phyloP scores from a whole-genome alignment of 106 monocot genomes.

The Dioscorea alata region DNA sequence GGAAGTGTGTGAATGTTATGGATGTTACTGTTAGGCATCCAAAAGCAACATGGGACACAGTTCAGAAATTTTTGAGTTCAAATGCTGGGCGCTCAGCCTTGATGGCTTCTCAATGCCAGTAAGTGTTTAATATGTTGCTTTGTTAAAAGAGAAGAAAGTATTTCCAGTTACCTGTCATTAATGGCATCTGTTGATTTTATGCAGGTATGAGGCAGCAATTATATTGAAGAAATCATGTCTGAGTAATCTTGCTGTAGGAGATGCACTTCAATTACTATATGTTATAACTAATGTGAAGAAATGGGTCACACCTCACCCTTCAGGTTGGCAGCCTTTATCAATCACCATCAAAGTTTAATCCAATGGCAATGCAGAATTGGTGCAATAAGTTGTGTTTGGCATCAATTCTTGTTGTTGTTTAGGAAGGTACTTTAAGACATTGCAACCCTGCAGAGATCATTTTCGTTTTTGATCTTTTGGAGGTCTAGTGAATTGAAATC shows the following conservation, averaged over 20 bases:
- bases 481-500: too few species aligned
- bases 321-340: slow-evolving; percentile 66
- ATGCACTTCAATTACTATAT: slow-evolving; percentile 58
- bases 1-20: slow-evolving; percentile 68
- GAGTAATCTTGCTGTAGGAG: slow-evolving; percentile 43
- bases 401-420: too few species aligned
- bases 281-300: slow-evolving; percentile 30
- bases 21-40: slow-evolving; percentile 41
- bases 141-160: not conserved
- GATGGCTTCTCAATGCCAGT: slow-evolving; percentile 52
- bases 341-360: not conserved
- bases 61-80: slow-evolving; percentile 42
- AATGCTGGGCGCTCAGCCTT: slow-evolving; percentile 25
- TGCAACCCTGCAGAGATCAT: too few species aligned
- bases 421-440: too few species aligned
- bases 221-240: slow-evolving; percentile 48
- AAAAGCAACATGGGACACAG: slow-evolving; percentile 27
- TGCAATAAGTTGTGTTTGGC: too few species aligned
- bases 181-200: not conserved
- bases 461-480: too few species aligned
- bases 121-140: not conserved
- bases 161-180: not conserved
- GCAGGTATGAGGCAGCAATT: slow-evolving; percentile 66
- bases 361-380: not conserved
- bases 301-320: slow-evolving; percentile 54